Conservation (phyloP, 2,329 filamentous ascomycete genomes). For the Pseudomassariella vexata region DNA sequence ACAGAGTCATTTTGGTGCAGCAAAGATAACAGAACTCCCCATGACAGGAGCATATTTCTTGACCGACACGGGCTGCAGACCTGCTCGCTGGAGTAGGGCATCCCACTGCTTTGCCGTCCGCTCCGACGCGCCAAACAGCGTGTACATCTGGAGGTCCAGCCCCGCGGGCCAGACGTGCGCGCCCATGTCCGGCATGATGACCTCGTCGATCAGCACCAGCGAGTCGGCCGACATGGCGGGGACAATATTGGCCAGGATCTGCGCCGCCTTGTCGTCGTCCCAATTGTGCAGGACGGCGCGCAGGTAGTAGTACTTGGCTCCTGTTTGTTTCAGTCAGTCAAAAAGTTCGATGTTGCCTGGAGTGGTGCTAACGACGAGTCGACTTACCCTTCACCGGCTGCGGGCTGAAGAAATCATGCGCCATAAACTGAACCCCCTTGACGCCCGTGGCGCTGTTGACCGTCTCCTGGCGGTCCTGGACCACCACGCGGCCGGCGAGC, state of each 20-base stretch:
- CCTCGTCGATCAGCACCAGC: conserved; percentile 34
- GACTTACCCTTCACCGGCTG: conserved; percentile 15
- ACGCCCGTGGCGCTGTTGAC: conserved; percentile 13
- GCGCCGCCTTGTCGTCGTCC: conserved; percentile 19
- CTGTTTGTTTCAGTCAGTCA: conserved; percentile 1
- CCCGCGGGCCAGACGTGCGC: conserved; percentile 21
- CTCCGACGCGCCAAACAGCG: conserved; percentile 23
- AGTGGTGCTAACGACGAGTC: too few relatives aligned
- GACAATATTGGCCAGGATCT: conserved; percentile 25
- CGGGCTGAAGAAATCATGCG: conserved; percentile 10
- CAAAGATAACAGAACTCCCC: too few relatives aligned
- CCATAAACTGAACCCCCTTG: conserved; percentile 8
- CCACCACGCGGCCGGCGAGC: conserved; percentile 26
- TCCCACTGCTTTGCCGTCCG: conserved; percentile 29
- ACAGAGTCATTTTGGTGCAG: too few relatives aligned
- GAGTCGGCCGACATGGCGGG: conserved; percentile 27
- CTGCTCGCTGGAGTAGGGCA: conserved; percentile 13
- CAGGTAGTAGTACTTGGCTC: conserved; percentile 26
- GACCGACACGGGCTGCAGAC: conserved; percentile 7
- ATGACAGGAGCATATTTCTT: too few relatives aligned
- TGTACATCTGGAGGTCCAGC: conserved; percentile 26
- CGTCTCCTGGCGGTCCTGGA: conserved; percentile 32
- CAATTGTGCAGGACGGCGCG: conserved; percentile 28
- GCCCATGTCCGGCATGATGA: conserved; percentile 28
- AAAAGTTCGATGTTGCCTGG: too few relatives aligned